Conservation (phyloP, 2,329 filamentous ascomycete genomes). For the Trichoderma lentiforme region DNA sequence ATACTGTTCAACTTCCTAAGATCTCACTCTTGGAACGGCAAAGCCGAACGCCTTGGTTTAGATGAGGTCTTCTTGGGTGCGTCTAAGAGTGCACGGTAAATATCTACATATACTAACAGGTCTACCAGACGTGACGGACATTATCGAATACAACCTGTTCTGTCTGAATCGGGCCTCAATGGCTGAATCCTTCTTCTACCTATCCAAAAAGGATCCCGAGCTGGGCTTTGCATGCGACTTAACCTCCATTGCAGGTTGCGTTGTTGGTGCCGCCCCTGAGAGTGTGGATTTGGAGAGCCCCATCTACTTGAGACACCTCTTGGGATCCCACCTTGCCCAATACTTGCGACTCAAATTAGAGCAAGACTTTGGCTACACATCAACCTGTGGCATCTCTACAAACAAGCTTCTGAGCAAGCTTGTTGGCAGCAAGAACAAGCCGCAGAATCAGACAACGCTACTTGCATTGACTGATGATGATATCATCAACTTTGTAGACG, state of each 20-base stretch:
- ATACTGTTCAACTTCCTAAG: slow-evolving; percentile 70
- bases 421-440: slow-evolving; percentile 80
- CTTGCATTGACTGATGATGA: slow-evolving; percentile 60
- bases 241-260: slow-evolving; percentile 60
- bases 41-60: slow-evolving; percentile 79
- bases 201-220: slow-evolving; percentile 70
- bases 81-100: slow-evolving; percentile 8
- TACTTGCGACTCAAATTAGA: slow-evolving; percentile 72
- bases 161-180: slow-evolving; percentile 67
- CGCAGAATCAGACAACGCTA: slow-evolving; percentile 80
- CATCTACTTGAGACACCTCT: slow-evolving; percentile 59
- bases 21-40: slow-evolving; percentile 71
- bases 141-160: slow-evolving; percentile 75
- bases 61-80: slow-evolving; percentile 70
- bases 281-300: slow-evolving; percentile 32
- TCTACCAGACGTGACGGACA: slow-evolving; percentile 75
- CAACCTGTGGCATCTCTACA: slow-evolving; percentile 82
- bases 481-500: slow-evolving; percentile 68
- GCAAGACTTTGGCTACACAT: slow-evolving; percentile 75
- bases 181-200: slow-evolving; percentile 71
- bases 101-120: neutral
- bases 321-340: slow-evolving; percentile 78
- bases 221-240: slow-evolving; percentile 79
- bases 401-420: slow-evolving; percentile 86
- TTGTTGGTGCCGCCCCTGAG: slow-evolving; percentile 35